Conservation (phyloP, 805 yeast genomes). For the Starmerella vitae region DNA sequence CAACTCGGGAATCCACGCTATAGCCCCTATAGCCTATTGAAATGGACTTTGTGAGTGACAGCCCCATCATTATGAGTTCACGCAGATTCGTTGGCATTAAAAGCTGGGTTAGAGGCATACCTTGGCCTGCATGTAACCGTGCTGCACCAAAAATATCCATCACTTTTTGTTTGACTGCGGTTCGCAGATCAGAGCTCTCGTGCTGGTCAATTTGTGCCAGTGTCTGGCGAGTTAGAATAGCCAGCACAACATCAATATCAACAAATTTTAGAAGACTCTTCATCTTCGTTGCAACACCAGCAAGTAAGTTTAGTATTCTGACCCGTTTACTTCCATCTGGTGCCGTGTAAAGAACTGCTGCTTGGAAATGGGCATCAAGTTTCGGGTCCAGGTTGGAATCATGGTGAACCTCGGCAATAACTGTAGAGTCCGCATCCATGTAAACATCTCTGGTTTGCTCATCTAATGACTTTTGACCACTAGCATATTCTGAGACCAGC, state of each 20-base stretch:
- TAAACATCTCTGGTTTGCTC: slow-evolving; percentile 38
- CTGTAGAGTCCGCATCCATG: slow-evolving; percentile 45
- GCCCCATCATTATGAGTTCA: slow-evolving; percentile 51
- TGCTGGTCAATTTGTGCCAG: slow-evolving; percentile 28
- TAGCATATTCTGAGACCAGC: slow-evolving; percentile 44
- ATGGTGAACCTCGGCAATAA: slow-evolving; percentile 59
- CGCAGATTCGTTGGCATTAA: slow-evolving; percentile 71
- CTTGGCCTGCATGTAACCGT: slow-evolving; percentile 33
- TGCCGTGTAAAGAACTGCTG: slow-evolving; percentile 65
- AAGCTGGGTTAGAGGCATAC: slow-evolving; percentile 43
- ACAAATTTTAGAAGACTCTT: slow-evolving; percentile 64
- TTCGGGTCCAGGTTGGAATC: slow-evolving; percentile 56
- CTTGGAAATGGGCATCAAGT: slow-evolving; percentile 82
- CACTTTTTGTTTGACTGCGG: slow-evolving; percentile 40
- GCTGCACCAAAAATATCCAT: slow-evolving; percentile 48
- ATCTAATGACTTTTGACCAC: slow-evolving; percentile 31
- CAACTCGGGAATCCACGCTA: slow-evolving; percentile 48
- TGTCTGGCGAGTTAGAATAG: slow-evolving; percentile 40
- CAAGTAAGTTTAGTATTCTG: slow-evolving; percentile 71
- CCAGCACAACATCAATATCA: slow-evolving; percentile 55
- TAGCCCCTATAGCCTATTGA: slow-evolving; percentile 42
- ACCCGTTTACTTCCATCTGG: slow-evolving; percentile 62
- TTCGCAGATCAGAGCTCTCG: slow-evolving; percentile 29
- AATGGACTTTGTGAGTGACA: slow-evolving; percentile 56
- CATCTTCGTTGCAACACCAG: slow-evolving; percentile 63